Conservation (phyloP, 306 rosid species). For the Lathyrus oleraceus region DNA sequence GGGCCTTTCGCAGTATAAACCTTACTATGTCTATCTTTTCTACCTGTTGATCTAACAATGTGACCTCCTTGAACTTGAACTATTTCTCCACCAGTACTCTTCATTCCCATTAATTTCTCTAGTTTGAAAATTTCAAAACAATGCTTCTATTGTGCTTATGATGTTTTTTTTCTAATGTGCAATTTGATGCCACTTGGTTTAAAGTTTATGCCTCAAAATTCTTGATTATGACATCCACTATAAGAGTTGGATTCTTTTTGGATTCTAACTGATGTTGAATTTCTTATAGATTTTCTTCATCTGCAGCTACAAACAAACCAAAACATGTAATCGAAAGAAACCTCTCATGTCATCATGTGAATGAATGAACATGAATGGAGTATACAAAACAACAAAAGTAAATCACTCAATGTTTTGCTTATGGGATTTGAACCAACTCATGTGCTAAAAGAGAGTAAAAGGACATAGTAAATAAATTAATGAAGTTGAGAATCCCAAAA, state of each 20-base stretch:
- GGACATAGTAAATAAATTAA: slow-evolving; percentile 31
- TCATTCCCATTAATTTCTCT: slow-evolving; percentile 60
- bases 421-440: slow-evolving; percentile 28
- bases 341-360: too few relatives aligned
- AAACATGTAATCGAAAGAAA: slow-evolving; percentile 47
- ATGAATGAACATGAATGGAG: background rate
- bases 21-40: slow-evolving; percentile 81
- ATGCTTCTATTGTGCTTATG: slow-evolving; percentile 24
- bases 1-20: slow-evolving; percentile 84
- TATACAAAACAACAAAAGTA: slow-evolving; percentile 15
- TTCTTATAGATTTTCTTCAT: slow-evolving; percentile 32
- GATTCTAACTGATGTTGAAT: slow-evolving; percentile 26
- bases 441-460: slow-evolving; percentile 35
- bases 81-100: slow-evolving; percentile 75
- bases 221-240: slow-evolving; percentile 39
- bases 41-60: slow-evolving; percentile 79
- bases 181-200: slow-evolving; percentile 11
- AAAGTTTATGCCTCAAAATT: slow-evolving; percentile 30
- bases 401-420: slow-evolving; percentile 30
- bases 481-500: slow-evolving; percentile 30
- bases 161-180: background rate
- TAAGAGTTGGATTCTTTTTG: slow-evolving; percentile 51
- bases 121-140: too few relatives aligned
- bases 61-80: slow-evolving; percentile 91
- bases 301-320: slow-evolving; percentile 24